These are phyloP conservation scores for Hydnomerulius pinastri DNA, from an alignment of 768 basidiomycete genomes.

Conservation along the genomic window DNA sequence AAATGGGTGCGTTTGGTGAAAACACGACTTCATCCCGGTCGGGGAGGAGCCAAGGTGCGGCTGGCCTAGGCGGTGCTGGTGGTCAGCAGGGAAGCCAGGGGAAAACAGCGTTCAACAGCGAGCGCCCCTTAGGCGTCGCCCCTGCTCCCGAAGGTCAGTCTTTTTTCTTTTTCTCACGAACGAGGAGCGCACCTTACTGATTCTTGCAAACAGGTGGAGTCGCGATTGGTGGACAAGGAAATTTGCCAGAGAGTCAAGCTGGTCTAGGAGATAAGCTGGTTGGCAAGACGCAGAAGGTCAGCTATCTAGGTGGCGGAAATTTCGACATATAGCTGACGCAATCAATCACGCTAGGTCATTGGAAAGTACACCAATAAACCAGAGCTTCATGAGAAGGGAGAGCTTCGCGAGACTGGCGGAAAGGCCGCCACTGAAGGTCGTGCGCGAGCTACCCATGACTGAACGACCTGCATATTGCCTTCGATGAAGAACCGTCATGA, in stretches of 20 bases:
- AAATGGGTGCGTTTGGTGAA: slow-evolving; percentile 19
- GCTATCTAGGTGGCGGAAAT: not conserved
- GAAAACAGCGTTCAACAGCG: slow-evolving; percentile 30
- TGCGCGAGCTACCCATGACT: slow-evolving; percentile 46
- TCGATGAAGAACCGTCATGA: not conserved
- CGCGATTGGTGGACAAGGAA: slow-evolving; percentile 23
- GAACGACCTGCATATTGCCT: slow-evolving; percentile 1
- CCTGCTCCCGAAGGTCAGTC: slow-evolving; percentile 37
- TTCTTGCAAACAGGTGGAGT: slow-evolving; percentile 23
- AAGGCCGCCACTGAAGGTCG: slow-evolving; percentile 45
- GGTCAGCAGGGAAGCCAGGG: not conserved
- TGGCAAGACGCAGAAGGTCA: slow-evolving; percentile 60
- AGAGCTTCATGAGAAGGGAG: slow-evolving; percentile 57
- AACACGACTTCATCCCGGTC: not conserved
- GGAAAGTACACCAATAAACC: slow-evolving; percentile 51
- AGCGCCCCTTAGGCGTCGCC: slow-evolving; percentile 39
- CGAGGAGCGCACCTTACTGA: not conserved
- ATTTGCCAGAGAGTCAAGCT: slow-evolving; percentile 38
- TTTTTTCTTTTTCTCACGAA: not conserved
- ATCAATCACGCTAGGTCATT: slow-evolving; percentile 40
- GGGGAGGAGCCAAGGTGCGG: not conserved
- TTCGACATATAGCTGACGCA: not conserved
- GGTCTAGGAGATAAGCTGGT: slow-evolving; percentile 52
- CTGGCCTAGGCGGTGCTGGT: slow-evolving; percentile 2
- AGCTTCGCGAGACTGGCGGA: slow-evolving; percentile 54